phyloP scores from a whole-genome alignment of 2,329 filamentous ascomycete genomes.

The Fusarium fracticaudum region DNA sequence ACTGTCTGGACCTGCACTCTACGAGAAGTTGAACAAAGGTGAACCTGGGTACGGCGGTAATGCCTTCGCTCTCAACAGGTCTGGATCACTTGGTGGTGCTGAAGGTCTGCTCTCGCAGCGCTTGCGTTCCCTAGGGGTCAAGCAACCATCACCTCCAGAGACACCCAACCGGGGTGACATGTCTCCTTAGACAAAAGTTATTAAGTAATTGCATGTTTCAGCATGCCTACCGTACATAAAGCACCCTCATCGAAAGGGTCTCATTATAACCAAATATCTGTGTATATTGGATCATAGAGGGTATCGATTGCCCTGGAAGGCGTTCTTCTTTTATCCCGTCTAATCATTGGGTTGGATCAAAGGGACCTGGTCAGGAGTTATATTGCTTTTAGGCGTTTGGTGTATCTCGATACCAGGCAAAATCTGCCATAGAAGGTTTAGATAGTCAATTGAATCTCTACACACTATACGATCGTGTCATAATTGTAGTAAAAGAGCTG shows the following conservation, averaged over 20 bases:
- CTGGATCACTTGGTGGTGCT: conserved; percentile 52
- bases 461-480: not conserved
- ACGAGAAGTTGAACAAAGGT: conserved; percentile 75
- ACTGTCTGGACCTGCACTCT: conserved; percentile 51
- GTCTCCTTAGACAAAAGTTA: conserved; percentile 7
- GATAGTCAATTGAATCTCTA: conserved; percentile 14
- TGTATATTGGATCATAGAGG: conserved; percentile 6
- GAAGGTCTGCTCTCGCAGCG: conserved; percentile 77
- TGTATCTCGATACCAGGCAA: conserved; percentile 28
- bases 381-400: conserved; percentile 18
- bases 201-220: not conserved
- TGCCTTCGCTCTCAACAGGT: conserved; percentile 52
- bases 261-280: not conserved
- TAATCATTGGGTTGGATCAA: not conserved
- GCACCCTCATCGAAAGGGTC: not conserved
- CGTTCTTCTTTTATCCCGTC: not conserved
- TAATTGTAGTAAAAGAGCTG: not conserved
- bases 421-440: conserved; percentile 2
- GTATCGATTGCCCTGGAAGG: conserved; percentile 2
- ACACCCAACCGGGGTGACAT: not conserved
- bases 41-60: conserved; percentile 71
- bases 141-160: conserved; percentile 36
- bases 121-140: conserved; percentile 69
- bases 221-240: conserved; percentile 10
- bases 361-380: not conserved